phyloP scores from a whole-genome alignment of 2,329 filamentous ascomycete species.

The Chaetomiaceae sp. region DNA sequence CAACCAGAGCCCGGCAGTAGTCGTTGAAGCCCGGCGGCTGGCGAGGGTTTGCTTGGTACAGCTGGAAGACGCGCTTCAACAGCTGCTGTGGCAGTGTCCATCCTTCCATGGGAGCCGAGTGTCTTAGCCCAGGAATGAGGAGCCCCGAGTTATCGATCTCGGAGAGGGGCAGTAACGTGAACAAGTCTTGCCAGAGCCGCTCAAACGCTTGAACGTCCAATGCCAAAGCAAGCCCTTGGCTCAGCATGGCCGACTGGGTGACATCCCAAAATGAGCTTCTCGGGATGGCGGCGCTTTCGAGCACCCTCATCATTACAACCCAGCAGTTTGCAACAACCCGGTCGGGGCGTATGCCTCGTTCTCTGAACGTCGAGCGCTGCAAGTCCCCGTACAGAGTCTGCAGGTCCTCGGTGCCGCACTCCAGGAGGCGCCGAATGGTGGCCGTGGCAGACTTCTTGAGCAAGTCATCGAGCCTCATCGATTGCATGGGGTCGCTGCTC shows the following conservation, averaged over 20 bases:
- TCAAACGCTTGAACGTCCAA: slow-evolving; percentile 49
- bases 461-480: slow-evolving; percentile 46
- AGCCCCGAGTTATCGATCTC: slow-evolving; percentile 56
- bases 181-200: slow-evolving; percentile 53
- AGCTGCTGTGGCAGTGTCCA: slow-evolving; percentile 57
- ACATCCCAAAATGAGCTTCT: slow-evolving; percentile 59
- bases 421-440: slow-evolving; percentile 39
- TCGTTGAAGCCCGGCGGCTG: slow-evolving; percentile 61
- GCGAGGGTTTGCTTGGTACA: slow-evolving; percentile 52
- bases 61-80: slow-evolving; percentile 52
- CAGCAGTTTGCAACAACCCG: slow-evolving; percentile 48
- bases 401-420: slow-evolving; percentile 41
- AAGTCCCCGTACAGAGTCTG: slow-evolving; percentile 45
- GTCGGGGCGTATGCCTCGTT: slow-evolving; percentile 49
- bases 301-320: slow-evolving; percentile 53
- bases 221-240: slow-evolving; percentile 32
- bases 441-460: slow-evolving; percentile 41
- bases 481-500: slow-evolving; percentile 31
- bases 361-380: slow-evolving; percentile 41
- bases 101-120: slow-evolving; percentile 46
- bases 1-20: slow-evolving; percentile 56
- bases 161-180: slow-evolving; percentile 55
- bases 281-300: slow-evolving; percentile 48
- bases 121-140: slow-evolving; percentile 38
- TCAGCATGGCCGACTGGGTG: slow-evolving; percentile 41